Conservation (phyloP, 345 rosid genomes). For the Lepidium sativum region DNA sequence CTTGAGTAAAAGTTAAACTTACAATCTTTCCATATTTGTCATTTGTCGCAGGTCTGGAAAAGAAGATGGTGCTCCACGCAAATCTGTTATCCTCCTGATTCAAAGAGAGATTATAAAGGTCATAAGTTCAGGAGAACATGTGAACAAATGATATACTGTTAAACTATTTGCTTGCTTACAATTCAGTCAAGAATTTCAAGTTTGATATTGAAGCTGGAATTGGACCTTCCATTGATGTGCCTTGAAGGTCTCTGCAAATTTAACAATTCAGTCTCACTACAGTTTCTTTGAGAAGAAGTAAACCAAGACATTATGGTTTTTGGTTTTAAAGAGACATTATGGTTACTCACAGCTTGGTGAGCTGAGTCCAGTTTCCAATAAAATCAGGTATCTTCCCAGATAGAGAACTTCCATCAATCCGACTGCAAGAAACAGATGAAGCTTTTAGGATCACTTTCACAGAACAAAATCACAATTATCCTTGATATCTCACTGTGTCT, state of each 20-base stretch:
- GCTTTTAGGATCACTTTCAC: not conserved
- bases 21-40: slow-evolving; percentile 31
- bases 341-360: slow-evolving; percentile 50
- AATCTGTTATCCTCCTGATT: slow-evolving; percentile 61
- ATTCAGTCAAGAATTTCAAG: slow-evolving; percentile 34
- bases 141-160: not conserved
- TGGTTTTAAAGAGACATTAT: not conserved
- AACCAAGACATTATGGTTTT: not conserved
- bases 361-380: slow-evolving; percentile 71
- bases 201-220: slow-evolving; percentile 55
- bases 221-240: slow-evolving; percentile 87
- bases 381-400: slow-evolving; percentile 75
- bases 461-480: not conserved
- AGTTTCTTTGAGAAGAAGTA: not conserved
- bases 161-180: slow-evolving; percentile 41
- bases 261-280: not conserved
- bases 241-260: slow-evolving; percentile 57
- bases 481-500: not conserved
- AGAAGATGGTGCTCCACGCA: slow-evolving; percentile 37
- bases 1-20: slow-evolving; percentile 21
- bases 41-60: slow-evolving; percentile 44
- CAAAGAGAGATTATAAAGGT: not conserved
- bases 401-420: slow-evolving; percentile 66
- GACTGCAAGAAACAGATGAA: slow-evolving; percentile 31
- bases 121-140: not conserved